phyloP scores from a whole-genome alignment of 306 rosid species.

The Elaeagnus macrophylla region DNA sequence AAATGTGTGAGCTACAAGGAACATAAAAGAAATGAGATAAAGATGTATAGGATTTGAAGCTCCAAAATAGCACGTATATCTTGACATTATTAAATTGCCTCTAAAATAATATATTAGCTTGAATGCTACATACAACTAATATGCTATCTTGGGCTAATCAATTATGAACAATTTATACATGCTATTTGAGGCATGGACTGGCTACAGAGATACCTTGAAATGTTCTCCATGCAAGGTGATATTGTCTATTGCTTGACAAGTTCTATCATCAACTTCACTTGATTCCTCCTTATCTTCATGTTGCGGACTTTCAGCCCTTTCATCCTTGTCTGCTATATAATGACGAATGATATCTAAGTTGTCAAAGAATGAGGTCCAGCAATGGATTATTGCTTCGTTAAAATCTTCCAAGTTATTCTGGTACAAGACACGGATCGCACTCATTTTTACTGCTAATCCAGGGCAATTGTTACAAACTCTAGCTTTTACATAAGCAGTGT shows the following conservation, averaged over 20 bases:
- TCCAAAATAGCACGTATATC: no score
- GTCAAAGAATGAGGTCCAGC: conserved; percentile 8
- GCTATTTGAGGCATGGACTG: no score
- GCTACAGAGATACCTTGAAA: no score
- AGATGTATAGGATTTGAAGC: background rate
- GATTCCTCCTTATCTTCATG: background rate
- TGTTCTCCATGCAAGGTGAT: no score
- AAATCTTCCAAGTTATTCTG: background rate
- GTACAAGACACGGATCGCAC: background rate
- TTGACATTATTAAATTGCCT: no score
- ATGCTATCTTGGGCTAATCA: no score
- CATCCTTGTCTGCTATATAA: background rate
- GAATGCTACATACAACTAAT: no score
- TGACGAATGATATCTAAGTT: background rate
- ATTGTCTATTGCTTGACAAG: background rate
- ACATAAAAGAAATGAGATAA: background rate
- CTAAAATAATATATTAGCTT: no score
- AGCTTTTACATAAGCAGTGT: background rate
- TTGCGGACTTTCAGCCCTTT: background rate
- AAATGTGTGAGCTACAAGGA: background rate
- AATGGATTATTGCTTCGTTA: background rate
- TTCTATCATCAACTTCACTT: background rate
- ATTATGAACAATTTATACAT: no score
- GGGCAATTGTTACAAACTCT: background rate
- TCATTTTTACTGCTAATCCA: background rate